Percentiles rank a stretch among this genome's conserved stretches.
Evolutionary conservation across 2,329 filamentous ascomycete species (phyloP).

Genomic region (Aspergillus fischeri): DNA sequence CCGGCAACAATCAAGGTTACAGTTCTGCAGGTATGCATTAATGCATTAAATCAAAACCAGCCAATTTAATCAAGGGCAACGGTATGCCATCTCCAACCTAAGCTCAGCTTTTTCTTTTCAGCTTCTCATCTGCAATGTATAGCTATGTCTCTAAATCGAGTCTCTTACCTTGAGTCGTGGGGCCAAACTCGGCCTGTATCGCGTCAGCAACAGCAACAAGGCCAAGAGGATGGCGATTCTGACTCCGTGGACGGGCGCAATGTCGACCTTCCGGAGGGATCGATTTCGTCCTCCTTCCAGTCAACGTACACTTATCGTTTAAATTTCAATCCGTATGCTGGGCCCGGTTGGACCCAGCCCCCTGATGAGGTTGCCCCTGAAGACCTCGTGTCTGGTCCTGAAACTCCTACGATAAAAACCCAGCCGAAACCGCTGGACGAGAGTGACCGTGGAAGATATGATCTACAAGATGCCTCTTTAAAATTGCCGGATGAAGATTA

Average conservation of each 20-base stretch:
- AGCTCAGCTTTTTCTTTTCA: not conserved
- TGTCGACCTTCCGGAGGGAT: constrained; percentile 28
- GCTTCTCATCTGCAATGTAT: not conserved
- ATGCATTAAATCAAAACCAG: not conserved
- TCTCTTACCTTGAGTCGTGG: constrained; percentile 43
- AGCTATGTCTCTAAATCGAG: constrained; percentile 40
- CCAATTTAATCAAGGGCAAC: not conserved
- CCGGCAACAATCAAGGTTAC: too few species aligned
- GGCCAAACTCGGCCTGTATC: constrained; percentile 31
- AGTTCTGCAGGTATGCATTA: too few species aligned
- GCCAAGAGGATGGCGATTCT: constrained; percentile 18
- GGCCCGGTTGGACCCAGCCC: constrained; percentile 34
- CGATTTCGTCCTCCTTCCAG: constrained; percentile 32
- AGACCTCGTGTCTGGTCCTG: constrained; percentile 21
- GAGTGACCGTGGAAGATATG: constrained; percentile 7
- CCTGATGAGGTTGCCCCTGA: constrained; percentile 25
- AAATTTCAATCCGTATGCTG: constrained; percentile 42
- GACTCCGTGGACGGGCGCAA: constrained; percentile 23
- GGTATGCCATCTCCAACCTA: not conserved
- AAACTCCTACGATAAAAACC: constrained; percentile 17
- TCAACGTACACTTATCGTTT: constrained; percentile 33
- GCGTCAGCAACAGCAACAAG: constrained; percentile 20
- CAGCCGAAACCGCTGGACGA: constrained; percentile 16
- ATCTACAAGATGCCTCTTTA: constrained; percentile 9
- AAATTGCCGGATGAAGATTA: constrained; percentile 14